Evolutionary conservation across 441 rosid species (phyloP).

Genomic region (Francoa sonchifolia): DNA sequence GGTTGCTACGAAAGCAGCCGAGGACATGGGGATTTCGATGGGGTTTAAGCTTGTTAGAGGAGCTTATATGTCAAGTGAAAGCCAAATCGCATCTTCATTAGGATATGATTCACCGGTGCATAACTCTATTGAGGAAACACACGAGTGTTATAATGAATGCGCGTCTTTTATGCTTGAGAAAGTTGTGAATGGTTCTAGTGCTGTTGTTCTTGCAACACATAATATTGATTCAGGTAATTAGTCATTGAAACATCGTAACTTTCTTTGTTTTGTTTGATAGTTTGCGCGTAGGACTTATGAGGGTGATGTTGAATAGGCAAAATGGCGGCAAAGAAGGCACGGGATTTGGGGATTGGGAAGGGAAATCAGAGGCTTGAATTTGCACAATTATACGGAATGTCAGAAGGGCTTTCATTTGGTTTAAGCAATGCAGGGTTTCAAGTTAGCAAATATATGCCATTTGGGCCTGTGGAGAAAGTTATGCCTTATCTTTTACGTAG

Average conservation of each 20-base stretch:
- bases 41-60: conserved; percentile 82
- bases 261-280: neutral
- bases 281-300: neutral
- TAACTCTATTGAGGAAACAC: conserved; percentile 48
- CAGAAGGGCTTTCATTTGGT: conserved; percentile 62
- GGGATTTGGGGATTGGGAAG: conserved; percentile 44
- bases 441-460: conserved; percentile 83
- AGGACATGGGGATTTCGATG: conserved; percentile 45
- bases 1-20: conserved; percentile 34
- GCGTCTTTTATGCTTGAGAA: conserved; percentile 47
- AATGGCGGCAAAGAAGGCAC: conserved; percentile 46
- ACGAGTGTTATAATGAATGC: conserved; percentile 56
- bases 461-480: conserved; percentile 56
- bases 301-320: conserved; percentile 24
- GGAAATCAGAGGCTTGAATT: conserved; percentile 46
- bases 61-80: conserved; percentile 71
- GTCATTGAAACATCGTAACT: neutral
- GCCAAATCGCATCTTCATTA: conserved; percentile 40
- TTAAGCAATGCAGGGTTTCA: conserved; percentile 71
- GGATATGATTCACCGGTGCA: conserved; percentile 71
- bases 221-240: conserved; percentile 74
- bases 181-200: conserved; percentile 30
- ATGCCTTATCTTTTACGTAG: conserved; percentile 77
- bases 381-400: conserved; percentile 87
- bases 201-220: conserved; percentile 62